Conservation (phyloP, 345 rosid species). For the Brassica napus region DNA sequence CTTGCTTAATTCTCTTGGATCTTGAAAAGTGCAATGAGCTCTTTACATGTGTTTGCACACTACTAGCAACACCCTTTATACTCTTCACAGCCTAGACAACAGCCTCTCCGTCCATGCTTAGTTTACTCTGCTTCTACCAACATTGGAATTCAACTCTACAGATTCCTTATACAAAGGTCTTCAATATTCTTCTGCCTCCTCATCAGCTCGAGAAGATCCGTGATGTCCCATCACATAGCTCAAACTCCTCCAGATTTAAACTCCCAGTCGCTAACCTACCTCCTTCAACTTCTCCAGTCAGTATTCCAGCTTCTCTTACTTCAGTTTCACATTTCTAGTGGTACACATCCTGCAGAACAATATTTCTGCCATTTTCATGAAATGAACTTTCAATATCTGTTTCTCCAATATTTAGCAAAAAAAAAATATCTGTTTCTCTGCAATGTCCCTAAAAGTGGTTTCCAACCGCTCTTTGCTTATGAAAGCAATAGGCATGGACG, state of each 20-base stretch:
- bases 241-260: slow-evolving; percentile 87
- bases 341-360: slow-evolving; percentile 50
- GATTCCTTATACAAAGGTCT: slow-evolving; percentile 55
- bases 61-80: slow-evolving; percentile 65
- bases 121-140: slow-evolving; percentile 46
- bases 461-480: slow-evolving; percentile 42
- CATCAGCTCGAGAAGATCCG: slow-evolving; percentile 85
- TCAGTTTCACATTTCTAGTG: slow-evolving; percentile 74
- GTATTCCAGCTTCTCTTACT: slow-evolving; percentile 70
- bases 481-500: background rate
- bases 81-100: slow-evolving; percentile 65
- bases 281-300: slow-evolving; percentile 69
- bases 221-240: slow-evolving; percentile 79
- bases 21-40: background rate
- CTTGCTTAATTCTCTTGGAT: background rate
- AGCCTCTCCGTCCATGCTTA: slow-evolving; percentile 63
- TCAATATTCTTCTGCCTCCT: slow-evolving; percentile 86
- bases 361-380: slow-evolving; percentile 36
- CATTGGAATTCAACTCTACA: slow-evolving; percentile 45
- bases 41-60: slow-evolving; percentile 32
- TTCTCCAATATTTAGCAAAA: background rate
- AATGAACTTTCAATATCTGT: slow-evolving; percentile 2
- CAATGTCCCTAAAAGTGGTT: slow-evolving; percentile 34
- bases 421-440: slow-evolving; percentile 18
- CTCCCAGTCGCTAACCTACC: slow-evolving; percentile 71